Base-by-base conservation (phyloP, 768 basidiomycete species). In the Tricholoma hemisulphureum region DNA sequence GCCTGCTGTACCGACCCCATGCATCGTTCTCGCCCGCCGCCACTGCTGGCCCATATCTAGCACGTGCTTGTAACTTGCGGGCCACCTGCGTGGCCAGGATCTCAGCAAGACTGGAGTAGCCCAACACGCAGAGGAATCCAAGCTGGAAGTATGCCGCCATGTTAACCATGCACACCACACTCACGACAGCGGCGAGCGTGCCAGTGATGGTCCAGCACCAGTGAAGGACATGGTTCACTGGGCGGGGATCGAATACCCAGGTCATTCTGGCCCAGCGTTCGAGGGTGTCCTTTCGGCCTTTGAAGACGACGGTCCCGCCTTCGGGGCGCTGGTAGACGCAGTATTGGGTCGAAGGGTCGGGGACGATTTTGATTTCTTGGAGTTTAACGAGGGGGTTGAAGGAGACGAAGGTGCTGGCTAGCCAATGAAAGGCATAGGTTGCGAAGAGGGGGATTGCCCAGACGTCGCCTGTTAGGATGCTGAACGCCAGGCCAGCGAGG, bases 111-210 rank as follows among this genome's bases (percentile, higher is more conserved):
- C 51, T 52, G 9, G 51, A 52, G 31, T 52, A 52, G 31, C 51
- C 51, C 20, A 52, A 16, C 51, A 52, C 51, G n/a, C 16, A 29
- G 13, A 52, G 10, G 31, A 52, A 52, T 23, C 29, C 51, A 2
- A 52, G 32, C n/a, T 52, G 51, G 34, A 52, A 18, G 31, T 52
- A 32, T 14, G 51, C 51, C 6, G 51, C 51, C 51, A 52, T 52
- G 24, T 52, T 52, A 8, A 52, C 51, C 51, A 52, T 52, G 21
- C 51, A 52, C 1, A 31, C 51, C 10, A 52, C 51, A 16, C 51
- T 52, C 18, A 35, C 32, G 4, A 52, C 32, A 20, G 51, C 31
- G 21, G 31, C 51, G 1, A 35, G n/a, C 2, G 31, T 16, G 9
- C 51, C 51, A 18, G 51, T 52, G 9, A 20, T 35, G 6, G 29